phyloP scores from a whole-genome alignment of 352 stramenopile species.

The Globisporangium apiculatum region DNA sequence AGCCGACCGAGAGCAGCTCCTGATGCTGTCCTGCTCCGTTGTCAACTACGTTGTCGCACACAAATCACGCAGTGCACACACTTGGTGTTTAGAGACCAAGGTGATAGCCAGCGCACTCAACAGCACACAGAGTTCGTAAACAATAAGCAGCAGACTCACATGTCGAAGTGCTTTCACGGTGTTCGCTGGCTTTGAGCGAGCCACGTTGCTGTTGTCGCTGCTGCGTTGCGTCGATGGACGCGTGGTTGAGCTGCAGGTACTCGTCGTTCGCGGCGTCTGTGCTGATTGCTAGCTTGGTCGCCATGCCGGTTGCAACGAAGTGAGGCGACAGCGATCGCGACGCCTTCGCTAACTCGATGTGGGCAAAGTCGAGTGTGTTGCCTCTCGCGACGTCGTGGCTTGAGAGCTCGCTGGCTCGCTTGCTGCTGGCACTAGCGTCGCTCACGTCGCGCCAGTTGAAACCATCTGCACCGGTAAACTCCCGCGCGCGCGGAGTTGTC shows the following conservation, averaged over 20 bases:
- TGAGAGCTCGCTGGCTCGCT: neutral
- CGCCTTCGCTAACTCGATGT: neutral
- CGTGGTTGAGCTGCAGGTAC: conserved; percentile 6
- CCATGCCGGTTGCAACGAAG: neutral
- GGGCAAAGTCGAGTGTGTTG: conserved; percentile 6
- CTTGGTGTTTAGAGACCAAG: too few relatives aligned
- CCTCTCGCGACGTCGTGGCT: neutral
- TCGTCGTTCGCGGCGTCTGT: neutral
- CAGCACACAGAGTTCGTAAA: neutral
- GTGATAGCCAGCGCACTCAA: too few relatives aligned
- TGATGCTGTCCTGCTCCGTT: neutral
- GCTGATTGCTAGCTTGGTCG: neutral
- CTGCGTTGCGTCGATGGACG: conserved; percentile 1
- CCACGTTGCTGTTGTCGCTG: conserved; percentile 11
- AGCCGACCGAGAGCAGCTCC: neutral
- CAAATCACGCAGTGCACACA: too few relatives aligned
- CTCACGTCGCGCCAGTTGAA: conserved; percentile 6
- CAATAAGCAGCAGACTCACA: neutral
- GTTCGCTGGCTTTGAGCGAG: conserved; percentile 13
- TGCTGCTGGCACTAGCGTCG: neutral
- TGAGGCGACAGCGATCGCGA: neutral
- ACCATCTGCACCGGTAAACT: neutral
- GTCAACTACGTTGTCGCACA: too few relatives aligned
- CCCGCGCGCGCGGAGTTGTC: neutral
- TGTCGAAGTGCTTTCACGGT: conserved; percentile 2